These are phyloP conservation scores for Wickerhamomyces chaumierensis DNA, from an alignment of 805 yeast genomes.

Conservation along the genomic window DNA sequence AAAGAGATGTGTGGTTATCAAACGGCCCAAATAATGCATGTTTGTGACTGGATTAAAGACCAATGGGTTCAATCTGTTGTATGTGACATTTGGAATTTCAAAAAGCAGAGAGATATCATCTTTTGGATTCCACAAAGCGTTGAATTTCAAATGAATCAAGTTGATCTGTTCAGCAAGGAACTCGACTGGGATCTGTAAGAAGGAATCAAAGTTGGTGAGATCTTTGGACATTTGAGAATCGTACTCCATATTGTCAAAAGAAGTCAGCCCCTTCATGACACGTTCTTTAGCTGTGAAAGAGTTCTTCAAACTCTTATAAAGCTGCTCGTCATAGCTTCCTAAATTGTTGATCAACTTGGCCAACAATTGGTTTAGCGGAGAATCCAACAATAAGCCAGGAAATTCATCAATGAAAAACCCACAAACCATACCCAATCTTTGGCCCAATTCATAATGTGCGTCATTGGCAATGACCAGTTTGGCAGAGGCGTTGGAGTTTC, in stretches of 20 bases:
- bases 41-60: slow-evolving; percentile 56
- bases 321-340: slow-evolving; percentile 34
- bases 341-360: slow-evolving; percentile 39
- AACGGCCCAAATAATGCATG: slow-evolving; percentile 68
- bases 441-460: slow-evolving; percentile 30
- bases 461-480: slow-evolving; percentile 19
- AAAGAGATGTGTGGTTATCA: slow-evolving; percentile 61
- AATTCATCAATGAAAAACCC: slow-evolving; percentile 46
- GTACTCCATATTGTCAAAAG: slow-evolving; percentile 13
- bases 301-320: slow-evolving; percentile 41
- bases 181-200: slow-evolving; percentile 42
- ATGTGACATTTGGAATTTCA: slow-evolving; percentile 23
- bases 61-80: slow-evolving; percentile 56
- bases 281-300: slow-evolving; percentile 41
- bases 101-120: slow-evolving; percentile 67
- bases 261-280: slow-evolving; percentile 26
- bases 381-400: slow-evolving; percentile 60
- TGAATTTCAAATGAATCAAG: slow-evolving; percentile 54
- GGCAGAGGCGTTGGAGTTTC: slow-evolving; percentile 1
- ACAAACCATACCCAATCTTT: slow-evolving; percentile 42
- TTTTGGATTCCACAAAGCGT: slow-evolving; percentile 66
- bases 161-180: slow-evolving; percentile 55
- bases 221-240: slow-evolving; percentile 16
- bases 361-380: slow-evolving; percentile 45
- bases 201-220: slow-evolving; percentile 27